phyloP scores from a whole-genome alignment of 2,329 filamentous ascomycete genomes.

The Microcyclospora pomicola region DNA sequence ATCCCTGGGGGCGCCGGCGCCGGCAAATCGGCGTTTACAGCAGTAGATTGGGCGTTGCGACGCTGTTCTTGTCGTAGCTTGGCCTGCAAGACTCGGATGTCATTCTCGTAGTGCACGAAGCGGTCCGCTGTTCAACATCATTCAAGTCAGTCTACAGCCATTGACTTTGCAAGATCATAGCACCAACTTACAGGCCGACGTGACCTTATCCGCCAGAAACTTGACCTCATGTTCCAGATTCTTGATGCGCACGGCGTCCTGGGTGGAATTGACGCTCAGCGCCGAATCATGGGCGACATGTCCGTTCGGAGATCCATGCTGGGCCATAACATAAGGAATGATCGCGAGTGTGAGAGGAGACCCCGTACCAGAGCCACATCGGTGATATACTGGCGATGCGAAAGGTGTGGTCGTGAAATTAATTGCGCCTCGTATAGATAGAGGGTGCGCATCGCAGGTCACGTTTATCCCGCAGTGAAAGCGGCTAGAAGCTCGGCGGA shows the following conservation, averaged over 20 bases:
- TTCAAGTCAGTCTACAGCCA: neutral
- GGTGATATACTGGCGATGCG: no score
- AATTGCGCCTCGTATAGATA: no score
- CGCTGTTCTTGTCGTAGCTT: constrained; percentile 18
- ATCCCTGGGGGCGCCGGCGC: constrained; percentile 19
- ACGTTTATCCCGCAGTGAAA: no score
- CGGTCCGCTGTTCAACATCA: constrained; percentile 23
- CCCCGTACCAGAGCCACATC: neutral
- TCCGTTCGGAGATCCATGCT: constrained; percentile 9
- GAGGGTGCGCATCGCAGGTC: no score
- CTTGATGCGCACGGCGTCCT: constrained; percentile 26
- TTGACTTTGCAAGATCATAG: neutral
- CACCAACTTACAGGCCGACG: constrained; percentile 39
- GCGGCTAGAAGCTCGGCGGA: no score
- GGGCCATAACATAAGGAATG: constrained; percentile 12
- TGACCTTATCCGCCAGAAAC: constrained; percentile 56
- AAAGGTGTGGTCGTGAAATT: no score
- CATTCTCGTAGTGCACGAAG: constrained; percentile 67
- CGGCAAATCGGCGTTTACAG: constrained; percentile 5
- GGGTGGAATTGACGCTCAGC: constrained; percentile 40
- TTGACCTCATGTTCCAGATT: constrained; percentile 60
- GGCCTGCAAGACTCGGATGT: constrained; percentile 48
- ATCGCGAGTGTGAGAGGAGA: neutral
- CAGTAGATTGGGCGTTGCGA: constrained; percentile 5
- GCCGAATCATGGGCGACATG: constrained; percentile 29